Evolutionary conservation across 768 basidiomycete genomes (phyloP).

Genomic region (Pisolithus marmoratus): DNA sequence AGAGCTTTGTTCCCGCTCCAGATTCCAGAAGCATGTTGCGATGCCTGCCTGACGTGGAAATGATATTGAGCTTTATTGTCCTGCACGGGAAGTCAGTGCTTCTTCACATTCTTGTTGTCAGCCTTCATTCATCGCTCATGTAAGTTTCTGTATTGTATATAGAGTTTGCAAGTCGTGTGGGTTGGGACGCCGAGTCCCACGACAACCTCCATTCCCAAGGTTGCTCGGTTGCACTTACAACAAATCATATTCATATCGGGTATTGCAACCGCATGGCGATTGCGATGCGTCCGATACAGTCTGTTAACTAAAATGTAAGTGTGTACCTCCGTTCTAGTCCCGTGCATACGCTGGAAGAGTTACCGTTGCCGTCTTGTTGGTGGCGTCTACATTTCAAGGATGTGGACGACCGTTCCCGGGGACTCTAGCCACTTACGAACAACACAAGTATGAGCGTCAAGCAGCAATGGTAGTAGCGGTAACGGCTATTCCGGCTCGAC

Average conservation of each 20-base stretch:
- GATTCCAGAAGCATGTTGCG: no score
- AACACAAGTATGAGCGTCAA: not conserved
- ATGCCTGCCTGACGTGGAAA: no score
- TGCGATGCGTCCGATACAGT: not conserved
- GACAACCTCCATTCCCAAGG: not conserved
- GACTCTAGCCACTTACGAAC: slow-evolving; percentile 9
- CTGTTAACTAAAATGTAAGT: not conserved
- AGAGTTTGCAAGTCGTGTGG: no score
- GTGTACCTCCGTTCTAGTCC: not conserved
- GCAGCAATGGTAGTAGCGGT: not conserved
- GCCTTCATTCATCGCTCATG: no score
- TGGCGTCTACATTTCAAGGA: not conserved
- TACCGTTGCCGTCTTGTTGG: not conserved
- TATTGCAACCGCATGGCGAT: not conserved
- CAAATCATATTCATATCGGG: not conserved
- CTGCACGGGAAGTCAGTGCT: no score
- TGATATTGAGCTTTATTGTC: no score
- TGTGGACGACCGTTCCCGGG: slow-evolving; percentile 9
- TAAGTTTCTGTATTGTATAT: no score
- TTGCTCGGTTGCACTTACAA: not conserved
- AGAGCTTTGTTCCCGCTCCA: no score
- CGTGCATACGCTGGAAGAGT: not conserved
- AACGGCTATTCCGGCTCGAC: slow-evolving; percentile 14
- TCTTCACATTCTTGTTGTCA: no score
- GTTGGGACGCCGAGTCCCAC: no score